phyloP scores from a whole-genome alignment of 331 rosid species.

The Quercus tomentella region DNA sequence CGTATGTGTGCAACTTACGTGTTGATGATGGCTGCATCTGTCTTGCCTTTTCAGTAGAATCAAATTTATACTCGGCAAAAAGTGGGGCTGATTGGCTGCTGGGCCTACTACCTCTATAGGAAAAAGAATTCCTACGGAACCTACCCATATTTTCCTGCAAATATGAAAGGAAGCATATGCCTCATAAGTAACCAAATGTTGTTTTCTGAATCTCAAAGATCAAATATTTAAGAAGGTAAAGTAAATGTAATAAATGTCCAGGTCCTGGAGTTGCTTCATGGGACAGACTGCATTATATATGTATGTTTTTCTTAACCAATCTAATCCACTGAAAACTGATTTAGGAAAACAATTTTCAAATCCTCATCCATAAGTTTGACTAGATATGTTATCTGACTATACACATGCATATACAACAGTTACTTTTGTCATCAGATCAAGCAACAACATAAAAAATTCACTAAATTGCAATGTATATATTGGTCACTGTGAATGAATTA shows the following conservation, averaged over 20 bases:
- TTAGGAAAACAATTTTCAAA: background rate
- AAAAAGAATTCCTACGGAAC: constrained; percentile 44
- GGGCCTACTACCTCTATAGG: constrained; percentile 35
- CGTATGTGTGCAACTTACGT: constrained; percentile 77
- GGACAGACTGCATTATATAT: background rate
- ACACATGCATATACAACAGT: background rate
- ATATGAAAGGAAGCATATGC: constrained; percentile 10
- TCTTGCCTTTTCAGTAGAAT: constrained; percentile 56
- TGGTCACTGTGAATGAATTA: background rate
- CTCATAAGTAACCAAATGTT: background rate
- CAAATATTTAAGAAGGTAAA: constrained; percentile 11
- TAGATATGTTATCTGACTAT: background rate
- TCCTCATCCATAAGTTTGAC: background rate
- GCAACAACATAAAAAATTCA: background rate
- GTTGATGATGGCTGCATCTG: constrained; percentile 67
- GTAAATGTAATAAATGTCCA: constrained; percentile 3
- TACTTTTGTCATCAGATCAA: background rate
- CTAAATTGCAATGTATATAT: background rate
- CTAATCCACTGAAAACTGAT: background rate
- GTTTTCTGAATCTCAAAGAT: background rate
- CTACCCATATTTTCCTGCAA: constrained; percentile 70
- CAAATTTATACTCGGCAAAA: constrained; percentile 56
- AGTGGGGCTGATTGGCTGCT: constrained; percentile 95
- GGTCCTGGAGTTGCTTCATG: background rate
- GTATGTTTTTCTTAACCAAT: background rate